Base-by-base conservation (phyloP, 495 filamentous ascomycete genomes). In the Penicillium turbatum region DNA sequence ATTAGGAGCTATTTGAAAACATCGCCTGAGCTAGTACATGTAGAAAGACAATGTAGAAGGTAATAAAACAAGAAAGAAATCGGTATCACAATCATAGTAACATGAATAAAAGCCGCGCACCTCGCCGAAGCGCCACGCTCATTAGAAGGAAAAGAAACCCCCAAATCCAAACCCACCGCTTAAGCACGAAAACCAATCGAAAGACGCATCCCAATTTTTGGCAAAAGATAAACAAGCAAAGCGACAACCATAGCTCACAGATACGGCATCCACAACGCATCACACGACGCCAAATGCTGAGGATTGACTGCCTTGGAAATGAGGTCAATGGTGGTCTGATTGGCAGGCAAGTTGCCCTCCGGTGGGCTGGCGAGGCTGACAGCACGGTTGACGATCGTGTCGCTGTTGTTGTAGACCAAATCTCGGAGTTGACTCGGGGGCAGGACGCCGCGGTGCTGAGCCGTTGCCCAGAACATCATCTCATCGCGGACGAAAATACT, bases 251-350 rank as follows among this genome's bases (percentile, higher is more conserved):
- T 26, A 26, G 9, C 34, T 70, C 80, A 98, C 54, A 97, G 72
- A 75, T 95, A 99, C 11, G 87, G 86, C 95, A 97, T 97, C 90
- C 93, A 99, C 59, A 97, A 78, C 57, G 92, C 83, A 78, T 99
- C 95, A 53, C 85, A 87, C 62, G 84, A 77, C 19, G 86, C 83
- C 68, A 99, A 67, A 67, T 90, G 86, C 76, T 86, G 81, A 16
- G 92, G 92, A 69, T 95, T 92, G 17, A 91, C 88, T 10, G 90
- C 88, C 71, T 81, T 82, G 12, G 85, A 84, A 51, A 99, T 86
- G 60, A 91, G 67, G 73, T 99, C 95, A 58, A 97, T 90, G 30
- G 95, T 88, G 24, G 90, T 97, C 76, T 99, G 95, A 65, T 93
- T 96, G 36, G 91, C 93, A 30, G 95, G 95, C 60, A 97, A 73